Conservation (phyloP, 2,329 filamentous ascomycete species). For the Ustilaginoidea virens region DNA sequence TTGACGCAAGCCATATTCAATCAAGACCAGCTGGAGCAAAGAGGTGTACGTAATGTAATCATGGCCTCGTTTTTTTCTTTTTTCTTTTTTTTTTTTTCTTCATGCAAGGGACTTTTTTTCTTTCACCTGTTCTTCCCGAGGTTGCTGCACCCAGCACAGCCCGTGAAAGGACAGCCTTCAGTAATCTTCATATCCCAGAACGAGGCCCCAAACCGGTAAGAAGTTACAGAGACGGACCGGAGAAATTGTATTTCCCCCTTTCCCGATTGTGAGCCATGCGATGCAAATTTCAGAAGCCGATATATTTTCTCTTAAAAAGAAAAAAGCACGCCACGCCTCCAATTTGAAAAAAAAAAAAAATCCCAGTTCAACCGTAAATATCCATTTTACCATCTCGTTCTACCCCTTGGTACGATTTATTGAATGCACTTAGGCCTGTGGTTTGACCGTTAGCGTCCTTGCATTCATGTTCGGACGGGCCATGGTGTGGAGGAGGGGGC, state of each 20-base stretch:
- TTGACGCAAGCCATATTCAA: too few relatives aligned
- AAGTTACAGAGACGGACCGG: constrained; percentile 22
- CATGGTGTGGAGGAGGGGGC: background rate
- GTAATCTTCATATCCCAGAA: constrained; percentile 13
- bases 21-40: background rate
- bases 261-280: constrained; percentile 20
- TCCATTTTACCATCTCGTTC: too few relatives aligned
- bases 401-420: too few relatives aligned
- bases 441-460: background rate
- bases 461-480: background rate
- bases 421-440: constrained; percentile 7
- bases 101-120: constrained; percentile 9
- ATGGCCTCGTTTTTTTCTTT: constrained; percentile 20
- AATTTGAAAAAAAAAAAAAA: constrained; percentile 7
- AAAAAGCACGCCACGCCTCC: constrained; percentile 24
- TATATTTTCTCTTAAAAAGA: constrained; percentile 10
- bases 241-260: constrained; percentile 6
- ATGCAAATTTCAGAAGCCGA: constrained; percentile 15
- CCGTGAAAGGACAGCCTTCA: constrained; percentile 16
- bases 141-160: constrained; percentile 14
- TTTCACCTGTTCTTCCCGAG: constrained; percentile 12
- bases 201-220: constrained; percentile 20
- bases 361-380: constrained; percentile 2
- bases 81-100: constrained; percentile 11
- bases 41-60: constrained; percentile 16